Base-by-base conservation (phyloP, 1,284 basidiomycete species). In the Sphagnurus paluster region DNA sequence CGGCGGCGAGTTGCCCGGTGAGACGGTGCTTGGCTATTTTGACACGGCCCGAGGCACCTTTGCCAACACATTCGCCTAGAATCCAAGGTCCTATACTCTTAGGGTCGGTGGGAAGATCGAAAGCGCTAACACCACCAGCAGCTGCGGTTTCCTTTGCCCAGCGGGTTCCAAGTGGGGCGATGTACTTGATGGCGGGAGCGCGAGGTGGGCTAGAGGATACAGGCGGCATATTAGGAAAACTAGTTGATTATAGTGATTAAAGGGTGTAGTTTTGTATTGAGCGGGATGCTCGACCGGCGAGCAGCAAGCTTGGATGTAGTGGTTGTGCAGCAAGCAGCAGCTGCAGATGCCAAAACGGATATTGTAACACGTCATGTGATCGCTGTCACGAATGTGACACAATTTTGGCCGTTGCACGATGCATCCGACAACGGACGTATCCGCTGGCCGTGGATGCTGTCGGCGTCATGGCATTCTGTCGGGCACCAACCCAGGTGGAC, bases 11-110 rank as follows among this genome's bases (percentile, higher is more conserved):
- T 68, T 97, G 89, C 24, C 91, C 90, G 1, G 96, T 96, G 41
- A 80, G 75, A 21, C 81, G 80, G 66, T 99, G 96, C 56, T 85
- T 85, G 16, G 93, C 97, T 56, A 98, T 90, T 69, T 95, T 94
- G 63, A 99, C 96, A 46, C 94, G 92, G 64, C 93, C 94, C 55
- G 88, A 91, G 33, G 92, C 91, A 38, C 95, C 95, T 70, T 96
- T 96, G 2, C 95, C 95, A 51, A 98, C 89, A 54, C 93, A 95
- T 66, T 93, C 89, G 54, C 94, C 95, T n/a, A 98, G 76, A 56
- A 89, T 75, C 87, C 87, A 90, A 1, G 85, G 86, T 5, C 87
- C 87, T 44, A 90, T 83, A 49, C 69, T 73, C 61, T 79, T 83
- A 11, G 87, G 86, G 63, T 90, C 87, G 46, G 84, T 79, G 1